Conservation (phyloP, 768 basidiomycete species). For the Boletus coccyginus region DNA sequence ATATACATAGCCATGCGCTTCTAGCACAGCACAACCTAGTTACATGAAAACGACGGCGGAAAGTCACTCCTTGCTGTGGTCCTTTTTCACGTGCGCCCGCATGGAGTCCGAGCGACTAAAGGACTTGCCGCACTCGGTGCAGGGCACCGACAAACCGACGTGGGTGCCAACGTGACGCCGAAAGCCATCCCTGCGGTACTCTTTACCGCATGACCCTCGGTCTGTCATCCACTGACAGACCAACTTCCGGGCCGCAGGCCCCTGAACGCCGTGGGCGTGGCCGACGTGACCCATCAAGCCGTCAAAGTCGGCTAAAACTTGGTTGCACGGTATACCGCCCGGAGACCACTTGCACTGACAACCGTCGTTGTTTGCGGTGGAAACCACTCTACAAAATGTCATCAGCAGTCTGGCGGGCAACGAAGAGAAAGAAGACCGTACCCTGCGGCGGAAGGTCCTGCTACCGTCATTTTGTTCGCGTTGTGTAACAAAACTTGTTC, state of each 20-base stretch:
- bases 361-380: background rate
- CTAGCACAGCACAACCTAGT: no score
- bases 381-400: background rate
- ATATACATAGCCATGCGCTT: no score
- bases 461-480: background rate
- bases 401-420: background rate
- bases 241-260: background rate
- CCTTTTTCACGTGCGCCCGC: no score
- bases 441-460: background rate
- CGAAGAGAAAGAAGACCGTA: background rate
- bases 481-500: background rate
- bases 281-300: slow-evolving; percentile 4
- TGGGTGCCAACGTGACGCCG: slow-evolving; percentile 11
- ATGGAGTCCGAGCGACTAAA: no score
- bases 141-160: background rate
- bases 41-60: no score
- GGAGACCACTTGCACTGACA: slow-evolving; percentile 6
- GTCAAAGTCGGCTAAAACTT: background rate
- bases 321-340: background rate
- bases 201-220: background rate
- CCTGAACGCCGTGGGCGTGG: background rate
- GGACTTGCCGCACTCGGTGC: no score
- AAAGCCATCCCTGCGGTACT: background rate
- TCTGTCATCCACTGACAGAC: slow-evolving; percentile 3
- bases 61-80: no score